Base-by-base conservation (phyloP, 2,329 filamentous ascomycete species). In the Trichoderma sp. region DNA sequence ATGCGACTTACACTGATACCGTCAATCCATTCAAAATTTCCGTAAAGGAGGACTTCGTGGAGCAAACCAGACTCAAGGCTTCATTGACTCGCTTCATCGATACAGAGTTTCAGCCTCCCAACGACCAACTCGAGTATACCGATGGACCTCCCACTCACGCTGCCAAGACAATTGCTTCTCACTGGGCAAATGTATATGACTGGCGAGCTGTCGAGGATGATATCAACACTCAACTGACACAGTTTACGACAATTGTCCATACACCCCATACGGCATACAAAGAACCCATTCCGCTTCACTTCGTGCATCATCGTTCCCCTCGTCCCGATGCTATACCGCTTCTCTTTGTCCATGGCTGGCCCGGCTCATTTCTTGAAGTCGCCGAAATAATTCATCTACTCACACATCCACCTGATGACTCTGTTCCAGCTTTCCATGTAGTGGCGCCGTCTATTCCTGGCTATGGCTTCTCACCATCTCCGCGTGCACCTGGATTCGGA, bases 291-390 rank as follows among this genome's bases (percentile, higher is more conserved):
- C 53, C 65, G 15, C 53, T 68, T 13, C 65, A 68, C 34, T 68
- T 32, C 39, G 53, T 68, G 11, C 65, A 58, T 13, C 47, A 57
- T 30, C 32, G 9, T 4, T 57, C 64, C 6, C 47, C 64, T 28
- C 20, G 64, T 0, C 12, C 20, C 17, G 15, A 80, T 63, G 81
- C 82, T 1, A 87, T 93, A 50, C 91, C 91, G 0, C 77, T 93
- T 32, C 78, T 93, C 1, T 92, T 93, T 77, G 83, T 85, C 15
- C 91, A 93, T 76, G 90, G 90, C 13, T 92, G 89, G 88, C 92
- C 92, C 0, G 91, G 91, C 1, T 90, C 87, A 73, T 93, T 92
- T 76, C 78, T 91, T 58, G 91, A 93, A 80, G 89, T 89, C 2
- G 80, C 82, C 23, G 92, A 91, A 76, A 81, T 93, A 59, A 81